Evolutionary conservation across 768 basidiomycete genomes (phyloP), one percentile per base, ranked within the genome.

Genomic region (Myochromella boudieri): DNA sequence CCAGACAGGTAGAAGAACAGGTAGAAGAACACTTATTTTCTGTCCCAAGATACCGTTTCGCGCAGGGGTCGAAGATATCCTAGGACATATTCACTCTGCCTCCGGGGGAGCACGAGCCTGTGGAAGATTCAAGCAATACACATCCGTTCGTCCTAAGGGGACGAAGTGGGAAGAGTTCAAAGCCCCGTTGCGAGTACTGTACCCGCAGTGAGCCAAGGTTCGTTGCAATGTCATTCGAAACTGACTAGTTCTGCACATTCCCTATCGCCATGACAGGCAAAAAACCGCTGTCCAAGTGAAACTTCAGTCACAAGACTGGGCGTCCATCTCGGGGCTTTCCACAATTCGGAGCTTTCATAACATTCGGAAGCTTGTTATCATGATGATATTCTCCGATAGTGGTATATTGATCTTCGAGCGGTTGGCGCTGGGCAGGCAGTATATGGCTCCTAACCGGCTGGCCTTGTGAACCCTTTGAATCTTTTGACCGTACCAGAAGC

Each of bases 311-410:
- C 59, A 62, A 6, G 61, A 62, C 40, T 74, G 74, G 76, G 52
- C 66, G 12, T 61, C 68, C 0, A 62, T 70, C 17, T 53, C 71
- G n/a, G 68, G 68, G 49, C 55, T 75, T 17, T 56, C 74, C 5
- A 64, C 54, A 5, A 66, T 69, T 56, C 75, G 74, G 69, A 54
- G 58, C 32, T 70, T 70, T 40, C 49, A 57, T 15, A 39, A 48
- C 11, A 39, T 72, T 24, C 61, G 68, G 26, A 42, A 52, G 14
- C 48, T 58, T 26, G 68, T 69, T 4, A 57, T 70, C 12, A n/a
- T n/a, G n/a, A n/a, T n/a, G n/a, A n/a, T n/a, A n/a, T n/a, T n/a
- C n/a, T n/a, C n/a, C n/a, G n/a, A n/a, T n/a, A n/a, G n/a, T n/a
- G n/a, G n/a, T n/a, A n/a, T n/a, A n/a, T n/a, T n/a, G n/a, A n/a